Evolutionary conservation across 2,329 filamentous ascomycete species (phyloP).

Genomic region (Scopulariopsis brevicaulis): DNA sequence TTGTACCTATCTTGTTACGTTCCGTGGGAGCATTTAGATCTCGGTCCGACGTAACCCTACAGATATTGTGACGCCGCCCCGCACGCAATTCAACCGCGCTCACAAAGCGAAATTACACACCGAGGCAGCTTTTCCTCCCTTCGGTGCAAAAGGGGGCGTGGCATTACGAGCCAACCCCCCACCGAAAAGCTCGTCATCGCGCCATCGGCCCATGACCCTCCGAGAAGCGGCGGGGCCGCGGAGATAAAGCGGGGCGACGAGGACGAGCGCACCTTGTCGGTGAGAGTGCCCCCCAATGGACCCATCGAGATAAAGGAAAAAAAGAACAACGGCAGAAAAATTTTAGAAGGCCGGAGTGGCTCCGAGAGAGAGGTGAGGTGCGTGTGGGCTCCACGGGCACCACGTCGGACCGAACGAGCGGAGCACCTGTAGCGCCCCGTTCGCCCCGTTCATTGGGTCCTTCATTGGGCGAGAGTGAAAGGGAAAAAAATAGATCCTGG

Average conservation of each 20-base stretch:
- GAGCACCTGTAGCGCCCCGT: too few species aligned
- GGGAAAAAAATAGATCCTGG: too few species aligned
- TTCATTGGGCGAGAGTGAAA: too few species aligned
- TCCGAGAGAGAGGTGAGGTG: neutral
- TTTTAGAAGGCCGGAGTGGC: neutral
- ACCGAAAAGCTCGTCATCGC: neutral
- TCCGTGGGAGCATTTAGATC: neutral
- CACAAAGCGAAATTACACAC: too few species aligned
- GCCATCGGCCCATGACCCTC: neutral
- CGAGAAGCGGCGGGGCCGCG: neutral
- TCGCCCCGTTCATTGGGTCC: too few species aligned
- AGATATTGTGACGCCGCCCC: neutral
- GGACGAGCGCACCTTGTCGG: neutral
- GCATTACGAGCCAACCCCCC: neutral
- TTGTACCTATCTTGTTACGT: neutral
- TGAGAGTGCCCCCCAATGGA: conserved; percentile 6
- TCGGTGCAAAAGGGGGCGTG: conserved; percentile 8
- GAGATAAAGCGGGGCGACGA: neutral
- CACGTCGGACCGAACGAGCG: neutral
- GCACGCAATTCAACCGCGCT: neutral
- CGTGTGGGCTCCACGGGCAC: neutral
- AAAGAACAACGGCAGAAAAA: conserved; percentile 6
- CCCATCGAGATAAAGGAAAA: conserved; percentile 5
- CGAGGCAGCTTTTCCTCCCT: too few species aligned
- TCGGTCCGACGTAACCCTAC: neutral